phyloP scores from a whole-genome alignment of 257 asterid species.

The Verbena officinalis region DNA sequence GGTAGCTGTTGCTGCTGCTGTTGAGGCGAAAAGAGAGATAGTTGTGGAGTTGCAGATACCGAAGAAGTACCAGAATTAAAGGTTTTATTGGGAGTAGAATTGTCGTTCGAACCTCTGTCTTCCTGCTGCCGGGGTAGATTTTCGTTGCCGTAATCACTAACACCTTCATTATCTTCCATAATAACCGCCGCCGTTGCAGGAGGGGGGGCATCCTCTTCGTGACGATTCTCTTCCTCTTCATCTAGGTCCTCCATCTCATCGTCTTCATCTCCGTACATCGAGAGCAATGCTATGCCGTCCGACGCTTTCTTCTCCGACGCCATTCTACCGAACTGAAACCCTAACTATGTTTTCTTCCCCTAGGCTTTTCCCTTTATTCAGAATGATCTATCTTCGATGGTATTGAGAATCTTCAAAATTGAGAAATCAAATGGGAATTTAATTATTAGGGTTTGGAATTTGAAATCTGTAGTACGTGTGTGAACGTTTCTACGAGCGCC shows the following conservation, averaged over 20 bases:
- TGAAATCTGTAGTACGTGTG: conserved; percentile 17
- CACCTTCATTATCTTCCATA: conserved; percentile 30
- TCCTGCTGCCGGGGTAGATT: conserved; percentile 38
- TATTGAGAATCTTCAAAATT: neutral
- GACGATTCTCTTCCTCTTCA: conserved; percentile 32
- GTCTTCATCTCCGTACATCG: conserved; percentile 87
- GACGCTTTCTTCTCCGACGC: conserved; percentile 74
- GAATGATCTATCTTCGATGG: neutral
- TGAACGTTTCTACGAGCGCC: neutral
- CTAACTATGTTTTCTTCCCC: conserved; percentile 20
- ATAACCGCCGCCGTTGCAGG: conserved; percentile 22
- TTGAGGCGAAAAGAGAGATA: conserved; percentile 45
- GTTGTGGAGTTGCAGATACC: conserved; percentile 48
- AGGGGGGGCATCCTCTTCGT: conserved; percentile 33
- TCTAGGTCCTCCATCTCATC: conserved; percentile 75
- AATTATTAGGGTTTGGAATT: conserved; percentile 21
- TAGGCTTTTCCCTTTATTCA: neutral
- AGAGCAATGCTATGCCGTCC: conserved; percentile 85
- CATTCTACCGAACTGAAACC: conserved; percentile 42
- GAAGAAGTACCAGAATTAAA: conserved; percentile 38
- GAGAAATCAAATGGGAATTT: conserved; percentile 3
- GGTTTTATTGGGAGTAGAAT: conserved; percentile 41
- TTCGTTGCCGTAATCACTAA: conserved; percentile 33
- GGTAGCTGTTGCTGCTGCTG: conserved; percentile 34
- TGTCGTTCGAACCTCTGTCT: conserved; percentile 35